These are phyloP conservation scores for Alternaria arbusti DNA, from an alignment of 2,329 filamentous ascomycete genomes.

Conservation along the genomic window DNA sequence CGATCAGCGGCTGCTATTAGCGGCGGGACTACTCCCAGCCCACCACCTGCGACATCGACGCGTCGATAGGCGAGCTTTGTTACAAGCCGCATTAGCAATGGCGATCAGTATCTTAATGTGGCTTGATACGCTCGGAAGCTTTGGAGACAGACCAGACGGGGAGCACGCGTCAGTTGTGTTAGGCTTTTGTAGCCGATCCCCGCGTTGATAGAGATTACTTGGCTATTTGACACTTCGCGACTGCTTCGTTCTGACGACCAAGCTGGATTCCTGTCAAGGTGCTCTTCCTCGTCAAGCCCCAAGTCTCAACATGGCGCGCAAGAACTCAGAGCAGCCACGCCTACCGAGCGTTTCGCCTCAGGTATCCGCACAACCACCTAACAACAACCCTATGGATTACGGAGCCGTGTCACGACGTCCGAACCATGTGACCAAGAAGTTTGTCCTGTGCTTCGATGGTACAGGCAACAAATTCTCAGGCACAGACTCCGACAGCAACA, in stretches of 20 bases:
- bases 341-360: constrained; percentile 11
- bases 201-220: constrained; percentile 2
- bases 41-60: neutral
- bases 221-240: constrained; percentile 1
- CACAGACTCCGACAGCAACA: constrained; percentile 50
- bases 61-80: neutral
- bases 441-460: constrained; percentile 59
- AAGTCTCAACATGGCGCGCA: constrained; percentile 8
- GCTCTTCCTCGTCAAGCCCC: neutral
- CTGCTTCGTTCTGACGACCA: neutral
- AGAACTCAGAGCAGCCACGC: constrained; percentile 8
- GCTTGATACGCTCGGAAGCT: neutral
- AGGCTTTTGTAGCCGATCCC: neutral
- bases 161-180: neutral
- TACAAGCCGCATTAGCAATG: neutral
- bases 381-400: constrained; percentile 20
- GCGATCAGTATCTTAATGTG: constrained; percentile 3
- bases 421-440: constrained; percentile 59
- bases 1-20: neutral
- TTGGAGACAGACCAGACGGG: neutral
- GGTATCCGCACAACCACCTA: constrained; percentile 2
- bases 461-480: constrained; percentile 53
- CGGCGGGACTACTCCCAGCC: neutral
- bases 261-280: neutral
- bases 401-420: constrained; percentile 13